A percentile compares a stretch with the other conserved stretches of the same genome.
Evolutionary conservation across 345 rosid genomes (phyloP).

Genomic region (Murraya paniculata): DNA sequence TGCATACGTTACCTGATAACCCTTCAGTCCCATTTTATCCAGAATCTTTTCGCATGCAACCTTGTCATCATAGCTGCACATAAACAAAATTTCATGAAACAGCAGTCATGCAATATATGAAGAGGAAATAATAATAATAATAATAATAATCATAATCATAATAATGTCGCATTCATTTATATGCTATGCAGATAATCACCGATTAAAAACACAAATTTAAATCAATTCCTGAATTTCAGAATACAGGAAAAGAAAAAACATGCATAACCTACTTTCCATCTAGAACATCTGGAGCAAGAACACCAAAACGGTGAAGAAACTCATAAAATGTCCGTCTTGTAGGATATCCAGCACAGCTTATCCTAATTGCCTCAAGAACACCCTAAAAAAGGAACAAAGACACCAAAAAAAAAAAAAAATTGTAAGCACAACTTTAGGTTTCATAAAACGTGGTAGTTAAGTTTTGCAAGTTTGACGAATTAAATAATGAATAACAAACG

Average conservation of each 20-base stretch:
- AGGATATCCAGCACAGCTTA: constrained; percentile 99
- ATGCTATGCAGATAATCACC: not conserved
- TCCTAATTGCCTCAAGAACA: constrained; percentile 98
- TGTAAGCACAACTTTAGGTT: constrained; percentile 10
- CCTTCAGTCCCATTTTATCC: constrained; percentile 85
- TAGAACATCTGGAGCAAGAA: constrained; percentile 93
- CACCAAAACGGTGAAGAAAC: constrained; percentile 93
- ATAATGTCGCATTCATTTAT: not conserved
- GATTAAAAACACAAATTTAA: constrained; percentile 1
- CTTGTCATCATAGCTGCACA: constrained; percentile 81
- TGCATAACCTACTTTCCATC: constrained; percentile 73
- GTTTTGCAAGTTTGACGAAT: constrained; percentile 1
- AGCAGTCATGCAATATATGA: constrained; percentile 13
- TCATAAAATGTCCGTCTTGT: constrained; percentile 94
- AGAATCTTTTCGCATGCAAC: constrained; percentile 90
- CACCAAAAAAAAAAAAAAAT: not conserved
- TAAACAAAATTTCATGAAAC: not conserved
- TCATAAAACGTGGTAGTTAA: constrained; percentile 7
- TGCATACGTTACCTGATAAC: constrained; percentile 76
- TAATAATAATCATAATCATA: not conserved
- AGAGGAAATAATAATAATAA: not conserved
- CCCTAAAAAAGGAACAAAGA: constrained; percentile 47
- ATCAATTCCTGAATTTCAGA: not conserved
- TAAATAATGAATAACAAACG: constrained; percentile 5
- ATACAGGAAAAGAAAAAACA: constrained; percentile 4